phyloP scores from a whole-genome alignment of 768 basidiomycete genomes.

The Hericium erinaceus region DNA sequence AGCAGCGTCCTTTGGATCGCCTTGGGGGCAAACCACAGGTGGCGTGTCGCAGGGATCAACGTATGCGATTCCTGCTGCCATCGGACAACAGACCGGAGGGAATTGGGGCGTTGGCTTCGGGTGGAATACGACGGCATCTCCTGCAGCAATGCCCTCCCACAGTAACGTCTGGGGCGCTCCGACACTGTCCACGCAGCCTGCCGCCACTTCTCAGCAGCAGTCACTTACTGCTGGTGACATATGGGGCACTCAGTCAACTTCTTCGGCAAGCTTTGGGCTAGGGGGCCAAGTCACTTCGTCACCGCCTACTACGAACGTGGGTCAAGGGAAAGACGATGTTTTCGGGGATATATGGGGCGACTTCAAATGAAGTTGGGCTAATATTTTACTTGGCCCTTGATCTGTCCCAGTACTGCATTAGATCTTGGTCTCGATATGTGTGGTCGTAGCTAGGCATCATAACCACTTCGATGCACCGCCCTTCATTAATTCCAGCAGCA shows the following conservation, averaged over 20 bases:
- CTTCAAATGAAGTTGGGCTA: conserved; percentile 45
- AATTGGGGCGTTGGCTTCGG: conserved; percentile 63
- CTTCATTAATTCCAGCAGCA: too few relatives aligned
- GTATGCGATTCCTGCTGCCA: conserved; percentile 16
- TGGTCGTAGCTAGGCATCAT: too few relatives aligned
- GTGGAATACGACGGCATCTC: conserved; percentile 35
- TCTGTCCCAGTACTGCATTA: not conserved
- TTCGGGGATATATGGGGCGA: conserved; percentile 83
- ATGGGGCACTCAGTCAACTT: conserved; percentile 38
- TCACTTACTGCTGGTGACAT: conserved; percentile 40
- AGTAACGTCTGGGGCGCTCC: conserved; percentile 26
- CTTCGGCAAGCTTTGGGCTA: conserved; percentile 15
- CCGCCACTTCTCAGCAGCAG: conserved; percentile 25
- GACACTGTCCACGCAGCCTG: conserved; percentile 6
- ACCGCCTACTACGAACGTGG: conserved; percentile 11
- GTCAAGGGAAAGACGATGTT: conserved; percentile 61
- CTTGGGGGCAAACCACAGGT: conserved; percentile 13
- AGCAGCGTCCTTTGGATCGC: conserved; percentile 19
- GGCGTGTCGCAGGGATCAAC: conserved; percentile 1
- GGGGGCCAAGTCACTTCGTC: too few relatives aligned
- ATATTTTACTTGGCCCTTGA: not conserved
- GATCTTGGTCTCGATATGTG: not conserved
- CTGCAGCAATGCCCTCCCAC: conserved; percentile 20
- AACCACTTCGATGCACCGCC: too few relatives aligned
- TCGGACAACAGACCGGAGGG: conserved; percentile 40